Percentiles rank a stretch among this genome's conserved stretches.
These are phyloP conservation scores for Salmacisia buchloeana DNA, from an alignment of 1,284 basidiomycete genomes.

Conservation along the genomic window DNA sequence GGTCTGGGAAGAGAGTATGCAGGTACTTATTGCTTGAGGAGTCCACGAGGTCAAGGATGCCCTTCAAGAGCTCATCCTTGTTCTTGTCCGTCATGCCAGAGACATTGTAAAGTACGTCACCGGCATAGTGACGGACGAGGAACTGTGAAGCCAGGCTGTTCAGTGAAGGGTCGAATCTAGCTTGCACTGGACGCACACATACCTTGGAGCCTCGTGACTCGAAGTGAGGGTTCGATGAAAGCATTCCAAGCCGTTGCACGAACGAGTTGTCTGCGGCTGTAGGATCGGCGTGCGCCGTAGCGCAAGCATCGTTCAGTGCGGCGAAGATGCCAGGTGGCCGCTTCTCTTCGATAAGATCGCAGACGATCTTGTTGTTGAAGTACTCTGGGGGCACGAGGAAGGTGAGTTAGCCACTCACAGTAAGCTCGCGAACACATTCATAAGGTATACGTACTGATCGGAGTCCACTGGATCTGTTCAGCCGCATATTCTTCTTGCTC, in stretches of 20 bases:
- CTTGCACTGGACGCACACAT: too few species aligned
- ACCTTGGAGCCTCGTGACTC: conserved; percentile 58
- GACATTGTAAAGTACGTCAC: conserved; percentile 97
- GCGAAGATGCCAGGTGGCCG: conserved; percentile 96
- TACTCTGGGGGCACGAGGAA: conserved; percentile 20
- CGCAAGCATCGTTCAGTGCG: conserved; percentile 94
- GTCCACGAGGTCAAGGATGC: conserved; percentile 82
- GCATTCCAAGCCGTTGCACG: conserved; percentile 73
- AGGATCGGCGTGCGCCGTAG: conserved; percentile 96
- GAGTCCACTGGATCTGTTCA: conserved; percentile 98
- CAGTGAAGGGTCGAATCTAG: neutral
- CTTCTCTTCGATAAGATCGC: conserved; percentile 93
- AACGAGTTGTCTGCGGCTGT: conserved; percentile 95
- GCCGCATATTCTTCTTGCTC: conserved; percentile 99
- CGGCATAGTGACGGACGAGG: conserved; percentile 71
- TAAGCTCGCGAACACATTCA: conserved; percentile 56
- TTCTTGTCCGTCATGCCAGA: conserved; percentile 99
- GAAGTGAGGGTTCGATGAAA: conserved; percentile 60
- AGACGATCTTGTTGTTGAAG: conserved; percentile 66
- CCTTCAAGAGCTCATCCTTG: conserved; percentile 93
- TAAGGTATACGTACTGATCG: conserved; percentile 90
- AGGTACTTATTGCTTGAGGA: conserved; percentile 59
- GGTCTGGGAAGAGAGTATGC: conserved; percentile 83
- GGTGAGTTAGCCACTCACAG: neutral
- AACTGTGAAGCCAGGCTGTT: conserved; percentile 21